These are phyloP conservation scores for Drechslera avenae DNA, from an alignment of 2,329 filamentous ascomycete species.

Conservation along the genomic window DNA sequence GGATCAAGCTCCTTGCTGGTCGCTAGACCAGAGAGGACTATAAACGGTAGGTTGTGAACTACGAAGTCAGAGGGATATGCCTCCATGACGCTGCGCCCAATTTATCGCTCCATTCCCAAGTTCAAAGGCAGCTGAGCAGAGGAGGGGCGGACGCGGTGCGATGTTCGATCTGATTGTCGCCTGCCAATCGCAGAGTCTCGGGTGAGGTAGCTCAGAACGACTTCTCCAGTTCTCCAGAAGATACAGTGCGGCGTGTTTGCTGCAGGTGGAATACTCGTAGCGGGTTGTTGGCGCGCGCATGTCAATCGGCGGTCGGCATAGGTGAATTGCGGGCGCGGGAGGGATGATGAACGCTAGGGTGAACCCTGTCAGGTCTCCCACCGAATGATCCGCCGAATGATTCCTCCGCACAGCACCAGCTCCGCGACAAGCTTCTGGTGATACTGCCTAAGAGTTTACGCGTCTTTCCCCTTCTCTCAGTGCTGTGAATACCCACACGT, in stretches of 20 bases:
- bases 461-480: not conserved
- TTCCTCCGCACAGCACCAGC: slow-evolving; percentile 11
- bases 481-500: not conserved
- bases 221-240: not conserved
- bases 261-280: not conserved
- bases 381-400: slow-evolving; percentile 1
- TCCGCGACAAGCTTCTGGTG: slow-evolving; percentile 4
- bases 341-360: slow-evolving; percentile 4
- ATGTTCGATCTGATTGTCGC: slow-evolving; percentile 2
- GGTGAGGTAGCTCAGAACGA: not conserved
- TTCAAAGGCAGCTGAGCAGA: slow-evolving; percentile 11
- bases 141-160: slow-evolving; percentile 15
- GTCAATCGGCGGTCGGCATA: slow-evolving; percentile 11
- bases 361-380: slow-evolving; percentile 8
- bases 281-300: slow-evolving; percentile 7
- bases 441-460: slow-evolving; percentile 3
- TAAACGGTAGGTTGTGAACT: slow-evolving; percentile 82
- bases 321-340: slow-evolving; percentile 4
- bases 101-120: slow-evolving; percentile 38
- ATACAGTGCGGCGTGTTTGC: slow-evolving; percentile 1
- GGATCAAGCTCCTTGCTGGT: slow-evolving; percentile 35
- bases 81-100: slow-evolving; percentile 64
- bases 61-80: slow-evolving; percentile 80
- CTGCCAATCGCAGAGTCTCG: not conserved
- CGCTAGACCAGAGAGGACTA: slow-evolving; percentile 78